Base-by-base conservation (phyloP, 306 rosid genomes). In the Trifolium pratense region DNA sequence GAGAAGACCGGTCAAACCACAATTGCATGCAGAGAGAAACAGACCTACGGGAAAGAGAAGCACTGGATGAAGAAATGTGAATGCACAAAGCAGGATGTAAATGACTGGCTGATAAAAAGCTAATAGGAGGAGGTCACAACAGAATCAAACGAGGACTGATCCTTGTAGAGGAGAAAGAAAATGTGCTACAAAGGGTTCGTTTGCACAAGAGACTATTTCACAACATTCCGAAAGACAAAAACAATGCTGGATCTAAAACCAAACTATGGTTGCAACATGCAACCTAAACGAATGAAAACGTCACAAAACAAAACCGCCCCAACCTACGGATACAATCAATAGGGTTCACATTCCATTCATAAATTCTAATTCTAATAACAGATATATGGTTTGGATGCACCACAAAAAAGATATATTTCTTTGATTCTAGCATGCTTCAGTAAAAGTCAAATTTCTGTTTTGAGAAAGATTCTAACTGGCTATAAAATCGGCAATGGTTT, bases 1-100 rank as follows among this genome's bases (percentile, higher is more conserved):
- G 53, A 48, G 16, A 48, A 48, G 3, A 48, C 53, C 20, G 1
- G 53, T 48, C n/a, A 17, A 48, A 48, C 53, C 18, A 48, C 53
- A n/a, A 48, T n/a, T 48, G 53, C 20, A 48, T 48, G 53, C 53
- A 48, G 53, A 48, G 20, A 36, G 53, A 48, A 46, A 48, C 53
- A 48, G 9, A 7, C 20, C 9, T 48, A 48, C 2, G 7, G 53
- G 9, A n/a, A 48, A 48, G 53, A 48, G 20, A n/a, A n/a, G 20
- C 53, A n/a, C 18, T 7, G 17, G 20, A 48, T 48, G 20, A 48
- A 48, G 20, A n/a, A 17, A 48, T 5, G 20, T 48, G 53, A n/a
- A 48, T 48, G 53, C 53, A 48, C 20, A 48, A 17, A 6, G 20
- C 53, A 15, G n/a, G 18, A 16, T 15, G 9, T 14, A 46, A 46